Evolutionary conservation across 352 stramenopile species (phyloP), one percentile per base, ranked within the genome.

Genomic region (Globisporangium polare): DNA sequence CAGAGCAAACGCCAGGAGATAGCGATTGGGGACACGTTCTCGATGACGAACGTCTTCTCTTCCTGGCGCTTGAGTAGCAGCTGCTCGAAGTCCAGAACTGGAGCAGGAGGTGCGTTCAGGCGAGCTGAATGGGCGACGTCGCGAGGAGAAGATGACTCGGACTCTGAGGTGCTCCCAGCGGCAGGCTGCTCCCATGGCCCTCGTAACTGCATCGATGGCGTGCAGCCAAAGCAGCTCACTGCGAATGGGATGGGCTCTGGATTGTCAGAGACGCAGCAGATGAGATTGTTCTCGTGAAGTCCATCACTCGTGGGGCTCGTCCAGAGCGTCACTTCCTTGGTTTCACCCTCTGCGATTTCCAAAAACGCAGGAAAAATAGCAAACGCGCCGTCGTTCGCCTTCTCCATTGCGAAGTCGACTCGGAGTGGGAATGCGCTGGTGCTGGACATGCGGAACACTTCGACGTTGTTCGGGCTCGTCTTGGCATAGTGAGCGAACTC

Each of bases 381-480:
- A 66, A 98, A 98, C 5, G 70, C 65, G 0, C 51, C 55, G 2
- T 51, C 62, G 10, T 73, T 42, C 6, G 53, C 61, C 17, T 79
- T 67, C 15, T 69, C 59, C 47, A 94, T 66, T 0, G n/a, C 60
- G 58, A 89, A 82, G 46, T 92, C 75, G 3, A 96, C 64, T 12
- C 78, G 76, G 20, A 94, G 76, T 0, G 86, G 72, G 55, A 89
- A 97, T 17, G 76, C 77, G 35, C 88, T 92, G 52, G 62, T 81
- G 70, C 98, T 98, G 10, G 89, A 96, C 55, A 98, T 94, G 3
- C 94, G 86, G 49, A 98, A 96, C 24, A 84, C 78, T 41, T 98
- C 94, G 37, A 89, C 71, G 62, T 97, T 97, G 37, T 79, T 92
- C 22, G 77, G 64, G 52, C 70, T 80, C 13, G 74, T 49, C 42